phyloP scores from a whole-genome alignment of 169 alveolate genomes.

The Babesia ovis region DNA sequence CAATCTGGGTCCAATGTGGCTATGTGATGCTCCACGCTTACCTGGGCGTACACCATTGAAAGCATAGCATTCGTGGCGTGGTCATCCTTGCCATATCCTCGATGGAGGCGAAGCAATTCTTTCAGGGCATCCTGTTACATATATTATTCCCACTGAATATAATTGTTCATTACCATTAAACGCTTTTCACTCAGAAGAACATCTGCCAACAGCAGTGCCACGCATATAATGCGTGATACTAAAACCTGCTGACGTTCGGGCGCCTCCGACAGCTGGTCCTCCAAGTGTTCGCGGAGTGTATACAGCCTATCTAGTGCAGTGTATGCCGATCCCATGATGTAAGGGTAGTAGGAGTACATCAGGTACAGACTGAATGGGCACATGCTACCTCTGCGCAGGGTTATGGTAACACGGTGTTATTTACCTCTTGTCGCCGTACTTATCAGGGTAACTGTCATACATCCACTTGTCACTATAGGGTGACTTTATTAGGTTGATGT shows the following conservation, averaged over 20 bases:
- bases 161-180: slow-evolving; percentile 11
- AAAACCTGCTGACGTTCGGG: neutral
- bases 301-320: slow-evolving; percentile 32
- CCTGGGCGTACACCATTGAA: slow-evolving; percentile 36
- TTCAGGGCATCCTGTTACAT: slow-evolving; percentile 37
- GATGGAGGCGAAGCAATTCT: slow-evolving; percentile 3
- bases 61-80: slow-evolving; percentile 39
- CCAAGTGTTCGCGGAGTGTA: slow-evolving; percentile 15
- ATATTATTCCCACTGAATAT: neutral
- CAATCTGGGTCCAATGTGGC: slow-evolving; percentile 14
- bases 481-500: slow-evolving; percentile 44
- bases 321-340: slow-evolving; percentile 47
- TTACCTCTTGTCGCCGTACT: slow-evolving; percentile 18
- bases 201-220: slow-evolving; percentile 33
- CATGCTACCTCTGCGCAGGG: slow-evolving; percentile 30
- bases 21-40: neutral
- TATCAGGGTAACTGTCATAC: slow-evolving; percentile 43
- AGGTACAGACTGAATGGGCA: slow-evolving; percentile 53
- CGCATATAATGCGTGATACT: slow-evolving; percentile 28
- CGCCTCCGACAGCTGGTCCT: neutral
- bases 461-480: slow-evolving; percentile 43
- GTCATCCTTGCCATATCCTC: neutral
- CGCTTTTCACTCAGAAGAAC: slow-evolving; percentile 27
- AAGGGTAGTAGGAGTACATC: slow-evolving; percentile 54
- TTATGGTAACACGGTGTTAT: neutral